Evolutionary conservation across 2,329 filamentous ascomycete species (phyloP).

Genomic region (Nigrospora oryzae): DNA sequence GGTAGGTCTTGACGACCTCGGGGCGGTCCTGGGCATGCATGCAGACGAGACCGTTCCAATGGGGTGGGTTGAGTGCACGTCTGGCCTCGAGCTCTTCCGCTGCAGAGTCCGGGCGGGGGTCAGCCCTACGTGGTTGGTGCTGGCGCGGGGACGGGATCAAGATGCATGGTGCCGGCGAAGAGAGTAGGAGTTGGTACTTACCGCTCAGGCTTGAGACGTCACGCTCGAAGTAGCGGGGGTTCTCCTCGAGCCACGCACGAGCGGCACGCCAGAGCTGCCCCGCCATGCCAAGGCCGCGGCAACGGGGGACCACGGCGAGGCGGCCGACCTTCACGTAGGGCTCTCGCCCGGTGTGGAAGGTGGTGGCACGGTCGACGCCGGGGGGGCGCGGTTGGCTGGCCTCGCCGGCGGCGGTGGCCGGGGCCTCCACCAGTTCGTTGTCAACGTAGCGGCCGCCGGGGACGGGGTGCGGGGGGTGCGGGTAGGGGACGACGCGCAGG

Average conservation of each 20-base stretch:
- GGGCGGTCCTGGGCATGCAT: constrained; percentile 63
- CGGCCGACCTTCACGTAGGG: constrained; percentile 78
- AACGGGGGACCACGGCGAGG: constrained; percentile 60
- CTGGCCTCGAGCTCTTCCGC: too few species aligned
- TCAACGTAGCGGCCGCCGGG: constrained; percentile 39
- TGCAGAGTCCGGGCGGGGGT: too few species aligned
- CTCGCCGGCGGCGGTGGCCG: constrained; percentile 5
- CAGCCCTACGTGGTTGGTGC: too few species aligned
- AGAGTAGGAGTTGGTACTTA: too few species aligned
- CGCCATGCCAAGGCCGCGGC: constrained; percentile 57
- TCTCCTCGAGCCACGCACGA: constrained; percentile 55
- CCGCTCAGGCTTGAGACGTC: constrained; percentile 19
- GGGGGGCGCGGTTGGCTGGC: constrained; percentile 8
- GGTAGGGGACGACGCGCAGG: constrained; percentile 74
- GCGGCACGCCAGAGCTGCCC: constrained; percentile 58
- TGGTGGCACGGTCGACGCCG: constrained; percentile 35
- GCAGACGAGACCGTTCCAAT: constrained; percentile 69
- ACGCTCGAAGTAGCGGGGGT: constrained; percentile 49
- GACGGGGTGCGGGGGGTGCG: constrained; percentile 57
- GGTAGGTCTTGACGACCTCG: constrained; percentile 56
- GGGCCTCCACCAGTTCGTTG: constrained; percentile 23
- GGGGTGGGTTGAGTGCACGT: constrained; percentile 13
- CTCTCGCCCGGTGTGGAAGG: constrained; percentile 52
- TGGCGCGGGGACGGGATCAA: too few species aligned
- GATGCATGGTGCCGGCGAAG: too few species aligned